Conservation (phyloP, 1,284 basidiomycete genomes). For the Cutaneotrichosporon daszewskae region DNA sequence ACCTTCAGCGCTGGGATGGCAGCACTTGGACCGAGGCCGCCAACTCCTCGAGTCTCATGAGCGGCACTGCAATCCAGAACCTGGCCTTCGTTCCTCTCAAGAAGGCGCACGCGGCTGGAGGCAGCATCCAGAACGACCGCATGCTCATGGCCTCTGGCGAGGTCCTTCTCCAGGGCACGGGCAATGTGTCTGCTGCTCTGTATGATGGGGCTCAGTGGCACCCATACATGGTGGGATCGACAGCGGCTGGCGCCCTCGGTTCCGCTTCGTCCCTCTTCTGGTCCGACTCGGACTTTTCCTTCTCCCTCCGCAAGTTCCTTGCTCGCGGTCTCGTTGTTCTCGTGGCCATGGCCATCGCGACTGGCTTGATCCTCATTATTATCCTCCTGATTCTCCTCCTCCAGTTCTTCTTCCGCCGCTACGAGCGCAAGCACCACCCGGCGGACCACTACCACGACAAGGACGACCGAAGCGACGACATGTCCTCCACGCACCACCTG, state of each 20-base stretch:
- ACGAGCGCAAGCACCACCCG: slow-evolving; percentile 47
- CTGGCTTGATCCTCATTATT: slow-evolving; percentile 87
- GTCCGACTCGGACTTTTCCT: slow-evolving; percentile 69
- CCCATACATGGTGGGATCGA: slow-evolving; percentile 73
- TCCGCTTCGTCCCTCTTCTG: slow-evolving; percentile 73
- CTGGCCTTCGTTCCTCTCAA: slow-evolving; percentile 83
- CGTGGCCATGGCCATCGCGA: slow-evolving; percentile 93
- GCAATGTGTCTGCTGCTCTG: slow-evolving; percentile 74
- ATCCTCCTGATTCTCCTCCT: slow-evolving; percentile 85
- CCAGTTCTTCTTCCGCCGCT: slow-evolving; percentile 53
- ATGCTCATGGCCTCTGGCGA: slow-evolving; percentile 85
- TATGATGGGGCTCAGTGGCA: slow-evolving; percentile 79
- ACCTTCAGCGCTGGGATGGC: slow-evolving; percentile 79
- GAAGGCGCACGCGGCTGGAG: slow-evolving; percentile 39
- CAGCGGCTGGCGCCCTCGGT: slow-evolving; percentile 64
- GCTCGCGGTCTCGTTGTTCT: slow-evolving; percentile 90
- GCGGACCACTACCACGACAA: slow-evolving; percentile 54
- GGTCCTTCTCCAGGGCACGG: slow-evolving; percentile 61
- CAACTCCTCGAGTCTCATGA: slow-evolving; percentile 52
- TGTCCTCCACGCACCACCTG: slow-evolving; percentile 57
- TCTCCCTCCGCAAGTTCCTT: slow-evolving; percentile 66
- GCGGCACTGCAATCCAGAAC: slow-evolving; percentile 58
- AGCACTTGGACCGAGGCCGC: slow-evolving; percentile 62
- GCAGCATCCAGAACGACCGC: slow-evolving; percentile 74
- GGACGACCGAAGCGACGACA: slow-evolving; percentile 59